These are phyloP conservation scores for Apiospora aurea DNA, from an alignment of 2,329 filamentous ascomycete species.

Conservation along the genomic window DNA sequence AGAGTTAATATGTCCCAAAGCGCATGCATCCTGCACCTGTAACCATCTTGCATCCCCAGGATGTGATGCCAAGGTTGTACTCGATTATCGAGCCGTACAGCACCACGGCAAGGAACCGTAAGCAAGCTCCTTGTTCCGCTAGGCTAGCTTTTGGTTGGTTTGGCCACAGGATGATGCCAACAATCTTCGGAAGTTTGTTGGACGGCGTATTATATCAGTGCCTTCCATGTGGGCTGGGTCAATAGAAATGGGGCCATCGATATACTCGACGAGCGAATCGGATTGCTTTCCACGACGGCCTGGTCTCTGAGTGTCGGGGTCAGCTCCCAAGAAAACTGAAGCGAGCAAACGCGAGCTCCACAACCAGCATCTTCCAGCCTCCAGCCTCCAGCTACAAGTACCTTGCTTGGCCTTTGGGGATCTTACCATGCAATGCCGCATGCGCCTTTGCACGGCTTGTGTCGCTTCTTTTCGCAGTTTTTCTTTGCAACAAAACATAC, in stretches of 20 bases:
- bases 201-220: background rate
- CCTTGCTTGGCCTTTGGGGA: background rate
- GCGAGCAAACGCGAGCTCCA: background rate
- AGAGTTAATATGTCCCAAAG: background rate
- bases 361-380: background rate
- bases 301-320: conserved; percentile 1
- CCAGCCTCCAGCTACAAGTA: background rate
- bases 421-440: background rate
- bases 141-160: background rate
- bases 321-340: background rate
- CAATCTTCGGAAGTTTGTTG: background rate
- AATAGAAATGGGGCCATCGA: background rate
- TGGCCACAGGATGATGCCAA: background rate
- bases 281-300: background rate
- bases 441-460: background rate
- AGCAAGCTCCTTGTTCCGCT: background rate
- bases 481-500: background rate
- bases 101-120: background rate
- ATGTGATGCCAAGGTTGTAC: conserved; percentile 3
- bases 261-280: conserved; percentile 5
- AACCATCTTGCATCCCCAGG: conserved; percentile 7
- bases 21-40: background rate
- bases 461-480: background rate
- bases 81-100: conserved; percentile 15
- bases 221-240: background rate